Conservation (phyloP, 768 basidiomycete species). For the Leucocoprinus leucothites region DNA sequence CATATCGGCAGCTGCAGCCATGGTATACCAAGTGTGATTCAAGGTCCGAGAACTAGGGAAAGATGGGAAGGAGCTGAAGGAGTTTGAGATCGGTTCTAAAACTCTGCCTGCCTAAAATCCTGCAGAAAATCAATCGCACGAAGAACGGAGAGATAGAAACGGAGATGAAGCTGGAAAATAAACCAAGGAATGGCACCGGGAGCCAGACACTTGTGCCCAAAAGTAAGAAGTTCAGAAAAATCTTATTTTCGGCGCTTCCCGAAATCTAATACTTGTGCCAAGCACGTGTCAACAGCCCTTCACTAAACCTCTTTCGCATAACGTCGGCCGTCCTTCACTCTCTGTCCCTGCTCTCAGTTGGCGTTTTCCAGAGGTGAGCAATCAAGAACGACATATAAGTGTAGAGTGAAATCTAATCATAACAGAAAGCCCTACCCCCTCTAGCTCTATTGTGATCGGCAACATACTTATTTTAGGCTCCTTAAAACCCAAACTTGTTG, state of each 20-base stretch:
- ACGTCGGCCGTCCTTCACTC: too few relatives aligned
- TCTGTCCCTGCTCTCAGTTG: too few relatives aligned
- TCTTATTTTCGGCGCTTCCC: constrained; percentile 22
- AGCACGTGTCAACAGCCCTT: constrained; percentile 5
- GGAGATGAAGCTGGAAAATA: background rate
- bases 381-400: too few relatives aligned
- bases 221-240: constrained; percentile 7
- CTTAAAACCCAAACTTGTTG: background rate
- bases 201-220: too few relatives aligned
- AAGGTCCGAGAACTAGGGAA: background rate
- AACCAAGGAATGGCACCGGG: too few relatives aligned
- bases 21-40: background rate
- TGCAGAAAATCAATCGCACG: background rate
- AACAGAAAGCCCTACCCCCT: too few relatives aligned
- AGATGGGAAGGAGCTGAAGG: background rate
- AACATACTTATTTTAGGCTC: background rate
- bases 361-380: too few relatives aligned
- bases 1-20: background rate
- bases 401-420: too few relatives aligned
- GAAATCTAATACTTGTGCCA: constrained; percentile 11
- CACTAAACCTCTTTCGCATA: too few relatives aligned
- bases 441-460: background rate
- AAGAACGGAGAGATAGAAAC: constrained; percentile 3
- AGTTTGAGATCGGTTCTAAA: background rate
- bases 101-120: background rate